Evolutionary conservation across 2,329 filamentous ascomycete species (phyloP).

Genomic region (Aspergillus caelatus): DNA sequence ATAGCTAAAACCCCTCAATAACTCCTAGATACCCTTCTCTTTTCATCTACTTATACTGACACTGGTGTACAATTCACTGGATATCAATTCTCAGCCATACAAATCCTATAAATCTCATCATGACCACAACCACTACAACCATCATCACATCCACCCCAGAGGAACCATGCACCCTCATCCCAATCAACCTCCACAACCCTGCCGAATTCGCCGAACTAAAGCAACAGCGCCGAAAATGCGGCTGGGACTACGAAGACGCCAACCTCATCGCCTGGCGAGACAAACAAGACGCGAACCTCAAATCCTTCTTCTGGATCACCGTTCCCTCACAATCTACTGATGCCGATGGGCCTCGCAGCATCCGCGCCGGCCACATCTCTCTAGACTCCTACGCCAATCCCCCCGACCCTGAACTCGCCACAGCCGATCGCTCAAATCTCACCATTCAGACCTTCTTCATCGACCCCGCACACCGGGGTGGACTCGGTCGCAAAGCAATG

Average conservation of each 20-base stretch:
- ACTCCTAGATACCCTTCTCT: not conserved
- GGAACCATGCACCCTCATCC: constrained; percentile 14
- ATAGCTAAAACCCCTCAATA: no score
- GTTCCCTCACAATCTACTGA: not conserved
- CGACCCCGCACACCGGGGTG: constrained; percentile 23
- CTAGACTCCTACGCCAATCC: constrained; percentile 26
- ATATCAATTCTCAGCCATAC: no score
- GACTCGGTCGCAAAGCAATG: constrained; percentile 24
- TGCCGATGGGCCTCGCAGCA: not conserved
- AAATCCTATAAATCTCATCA: not conserved
- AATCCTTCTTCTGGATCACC: constrained; percentile 25
- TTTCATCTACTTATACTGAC: not conserved
- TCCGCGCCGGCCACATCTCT: constrained; percentile 32
- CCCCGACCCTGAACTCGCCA: constrained; percentile 17
- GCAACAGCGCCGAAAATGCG: constrained; percentile 19
- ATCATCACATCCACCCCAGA: not conserved
- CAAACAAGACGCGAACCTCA: constrained; percentile 14
- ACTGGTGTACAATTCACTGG: not conserved
- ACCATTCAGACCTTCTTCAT: constrained; percentile 32
- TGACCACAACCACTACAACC: not conserved
- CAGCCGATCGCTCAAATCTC: constrained; percentile 19
- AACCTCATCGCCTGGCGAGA: constrained; percentile 14
- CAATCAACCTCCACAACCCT: constrained; percentile 21
- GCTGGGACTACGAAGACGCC: constrained; percentile 18
- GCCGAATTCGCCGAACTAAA: constrained; percentile 16